A percentile compares a stretch with the other conserved stretches of the same genome.
These are phyloP conservation scores for Grosmannia penicillata DNA, from an alignment of 2,329 filamentous ascomycete genomes.

Conservation along the genomic window DNA sequence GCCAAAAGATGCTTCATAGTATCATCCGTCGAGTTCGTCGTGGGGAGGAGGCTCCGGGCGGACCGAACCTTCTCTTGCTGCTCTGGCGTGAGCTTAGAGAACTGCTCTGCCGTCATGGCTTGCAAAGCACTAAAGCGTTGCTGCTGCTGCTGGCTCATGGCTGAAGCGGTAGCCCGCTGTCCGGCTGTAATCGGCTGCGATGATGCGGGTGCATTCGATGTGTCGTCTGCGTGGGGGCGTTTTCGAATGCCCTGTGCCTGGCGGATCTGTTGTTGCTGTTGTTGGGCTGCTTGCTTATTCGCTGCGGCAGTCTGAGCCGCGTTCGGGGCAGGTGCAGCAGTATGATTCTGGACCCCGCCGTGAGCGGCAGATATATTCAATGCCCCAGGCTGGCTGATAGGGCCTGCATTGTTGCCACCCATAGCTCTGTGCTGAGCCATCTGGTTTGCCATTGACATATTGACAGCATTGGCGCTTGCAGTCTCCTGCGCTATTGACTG, in stretches of 20 bases:
- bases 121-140: constrained; percentile 14
- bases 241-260: constrained; percentile 8
- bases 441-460: background rate
- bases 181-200: background rate
- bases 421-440: background rate
- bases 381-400: background rate
- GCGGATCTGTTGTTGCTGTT: constrained; percentile 3
- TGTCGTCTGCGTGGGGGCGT: constrained; percentile 4
- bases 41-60: no score
- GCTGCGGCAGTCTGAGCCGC: background rate
- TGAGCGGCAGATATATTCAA: background rate
- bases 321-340: background rate
- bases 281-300: constrained; percentile 1
- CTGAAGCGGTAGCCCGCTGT: background rate
- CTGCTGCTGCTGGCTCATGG: constrained; percentile 8
- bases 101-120: constrained; percentile 19
- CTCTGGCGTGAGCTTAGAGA: constrained; percentile 28
- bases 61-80: constrained; percentile 18
- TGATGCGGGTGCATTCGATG: background rate
- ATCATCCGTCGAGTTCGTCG: constrained; percentile 19
- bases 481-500: constrained; percentile 9
- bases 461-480: background rate
- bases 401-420: background rate
- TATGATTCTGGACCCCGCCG: background rate
- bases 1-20: constrained; percentile 20